phyloP scores from a whole-genome alignment of 139 green algal genomes.

The Closterium sp. region DNA sequence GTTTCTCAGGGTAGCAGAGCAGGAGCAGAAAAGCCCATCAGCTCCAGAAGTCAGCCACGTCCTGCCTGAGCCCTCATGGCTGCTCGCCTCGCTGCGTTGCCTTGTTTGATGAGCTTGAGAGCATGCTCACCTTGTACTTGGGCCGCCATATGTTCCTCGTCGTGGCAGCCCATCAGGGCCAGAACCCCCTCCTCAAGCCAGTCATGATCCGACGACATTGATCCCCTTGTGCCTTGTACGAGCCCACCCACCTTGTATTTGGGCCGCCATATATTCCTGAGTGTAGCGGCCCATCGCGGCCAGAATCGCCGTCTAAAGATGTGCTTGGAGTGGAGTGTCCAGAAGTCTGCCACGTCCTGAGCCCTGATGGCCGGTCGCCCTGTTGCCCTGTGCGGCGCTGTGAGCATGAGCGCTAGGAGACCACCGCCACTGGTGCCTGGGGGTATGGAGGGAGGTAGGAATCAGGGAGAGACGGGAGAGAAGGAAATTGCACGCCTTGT shows the following conservation, averaged over 20 bases:
- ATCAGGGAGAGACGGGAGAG: neutral
- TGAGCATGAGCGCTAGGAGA: neutral
- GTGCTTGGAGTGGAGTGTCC: neutral
- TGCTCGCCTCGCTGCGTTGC: too few species aligned
- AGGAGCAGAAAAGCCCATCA: neutral
- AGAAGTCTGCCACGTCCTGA: constrained; percentile 1
- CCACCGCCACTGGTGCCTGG: neutral
- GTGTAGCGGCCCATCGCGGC: neutral
- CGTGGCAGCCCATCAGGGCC: neutral
- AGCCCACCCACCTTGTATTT: neutral
- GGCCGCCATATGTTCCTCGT: neutral
- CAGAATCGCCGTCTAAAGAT: neutral
- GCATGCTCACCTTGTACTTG: neutral
- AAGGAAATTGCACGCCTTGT: neutral
- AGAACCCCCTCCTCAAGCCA: neutral
- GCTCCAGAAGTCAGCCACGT: neutral
- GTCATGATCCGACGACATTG: too few species aligned
- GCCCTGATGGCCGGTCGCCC: neutral
- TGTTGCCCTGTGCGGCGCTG: neutral
- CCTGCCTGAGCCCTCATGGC: too few species aligned
- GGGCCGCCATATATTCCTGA: neutral
- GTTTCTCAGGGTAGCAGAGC: neutral
- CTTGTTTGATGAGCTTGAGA: too few species aligned
- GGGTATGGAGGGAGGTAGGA: too few species aligned
- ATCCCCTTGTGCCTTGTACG: too few species aligned